A percentile compares a stretch with the other conserved stretches of the same genome.
Evolutionary conservation across 495 filamentous ascomycete genomes (phyloP).

Genomic region (Penicillium bialowiezense): DNA sequence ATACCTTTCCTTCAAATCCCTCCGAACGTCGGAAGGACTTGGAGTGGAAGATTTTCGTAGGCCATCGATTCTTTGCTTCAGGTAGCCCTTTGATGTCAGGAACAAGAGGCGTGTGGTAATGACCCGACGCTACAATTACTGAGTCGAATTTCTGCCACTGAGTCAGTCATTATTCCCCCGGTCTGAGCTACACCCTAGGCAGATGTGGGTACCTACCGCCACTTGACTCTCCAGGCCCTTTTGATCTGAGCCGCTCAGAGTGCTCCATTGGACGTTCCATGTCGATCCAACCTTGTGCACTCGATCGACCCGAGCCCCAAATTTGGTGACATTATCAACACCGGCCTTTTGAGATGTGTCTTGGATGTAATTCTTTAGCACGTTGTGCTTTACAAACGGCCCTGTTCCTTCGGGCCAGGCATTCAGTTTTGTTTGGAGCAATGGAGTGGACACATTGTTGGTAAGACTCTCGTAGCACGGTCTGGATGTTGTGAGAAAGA

Average conservation of each 20-base stretch:
- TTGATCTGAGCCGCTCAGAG: slow-evolving; percentile 23
- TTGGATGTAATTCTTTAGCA: slow-evolving; percentile 59
- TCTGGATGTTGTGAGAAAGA: slow-evolving; percentile 21
- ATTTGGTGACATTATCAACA: slow-evolving; percentile 48
- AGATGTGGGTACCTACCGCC: slow-evolving; percentile 9
- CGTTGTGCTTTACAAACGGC: slow-evolving; percentile 52
- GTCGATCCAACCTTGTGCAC: slow-evolving; percentile 42
- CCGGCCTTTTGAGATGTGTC: slow-evolving; percentile 48
- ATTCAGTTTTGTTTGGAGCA: slow-evolving; percentile 58
- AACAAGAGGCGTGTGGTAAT: slow-evolving; percentile 56
- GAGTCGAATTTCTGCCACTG: slow-evolving; percentile 47
- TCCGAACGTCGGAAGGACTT: slow-evolving; percentile 57
- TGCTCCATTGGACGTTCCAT: slow-evolving; percentile 50
- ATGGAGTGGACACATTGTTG: slow-evolving; percentile 62
- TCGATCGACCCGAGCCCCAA: slow-evolving; percentile 56
- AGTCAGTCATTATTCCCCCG: not conserved
- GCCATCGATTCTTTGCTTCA: slow-evolving; percentile 51
- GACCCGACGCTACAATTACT: slow-evolving; percentile 56
- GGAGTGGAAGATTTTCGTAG: slow-evolving; percentile 53
- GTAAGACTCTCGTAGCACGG: slow-evolving; percentile 59
- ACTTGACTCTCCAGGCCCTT: slow-evolving; percentile 22
- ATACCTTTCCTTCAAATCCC: slow-evolving; percentile 41
- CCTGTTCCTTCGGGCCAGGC: slow-evolving; percentile 58
- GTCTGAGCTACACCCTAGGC: no score
- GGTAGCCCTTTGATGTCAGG: slow-evolving; percentile 54